Percentiles rank a stretch among this genome's conserved stretches.
Conservation (phyloP, 1,284 basidiomycete genomes). For the Thecaphora thlaspeos region DNA sequence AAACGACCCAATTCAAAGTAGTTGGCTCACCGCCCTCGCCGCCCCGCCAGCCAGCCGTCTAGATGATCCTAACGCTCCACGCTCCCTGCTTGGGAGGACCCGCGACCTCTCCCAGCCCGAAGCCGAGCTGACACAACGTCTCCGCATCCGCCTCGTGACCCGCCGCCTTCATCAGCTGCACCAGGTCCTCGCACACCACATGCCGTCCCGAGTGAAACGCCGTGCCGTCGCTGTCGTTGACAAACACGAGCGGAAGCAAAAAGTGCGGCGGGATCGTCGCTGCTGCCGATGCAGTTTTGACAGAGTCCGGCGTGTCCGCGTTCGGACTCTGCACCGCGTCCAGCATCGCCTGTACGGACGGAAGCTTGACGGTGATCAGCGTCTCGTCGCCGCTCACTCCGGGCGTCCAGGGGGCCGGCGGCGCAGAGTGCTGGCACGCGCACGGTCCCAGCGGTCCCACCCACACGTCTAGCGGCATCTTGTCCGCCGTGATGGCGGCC, state of each 20-base stretch:
- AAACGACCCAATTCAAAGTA: too few relatives aligned
- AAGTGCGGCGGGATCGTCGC: slow-evolving; percentile 14
- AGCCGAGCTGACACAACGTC: slow-evolving; percentile 37
- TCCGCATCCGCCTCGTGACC: slow-evolving; percentile 34
- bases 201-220: slow-evolving; percentile 49
- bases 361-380: slow-evolving; percentile 35
- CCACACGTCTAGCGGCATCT: slow-evolving; percentile 75
- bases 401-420: neutral
- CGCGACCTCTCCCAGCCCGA: slow-evolving; percentile 32
- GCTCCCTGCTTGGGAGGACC: slow-evolving; percentile 28
- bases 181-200: slow-evolving; percentile 42
- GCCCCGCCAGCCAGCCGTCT: too few relatives aligned
- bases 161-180: slow-evolving; percentile 40
- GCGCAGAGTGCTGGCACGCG: neutral
- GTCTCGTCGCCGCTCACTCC: slow-evolving; percentile 15
- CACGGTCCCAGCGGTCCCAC: slow-evolving; percentile 80
- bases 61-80: slow-evolving; percentile 43
- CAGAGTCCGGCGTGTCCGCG: too few relatives aligned
- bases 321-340: neutral
- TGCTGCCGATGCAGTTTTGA: neutral
- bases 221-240: slow-evolving; percentile 48
- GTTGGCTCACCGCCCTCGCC: too few relatives aligned
- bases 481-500: slow-evolving; percentile 60
- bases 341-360: slow-evolving; percentile 28
- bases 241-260: slow-evolving; percentile 49